phyloP scores from a whole-genome alignment of 805 yeast genomes.

The Candida fluviatilis region DNA sequence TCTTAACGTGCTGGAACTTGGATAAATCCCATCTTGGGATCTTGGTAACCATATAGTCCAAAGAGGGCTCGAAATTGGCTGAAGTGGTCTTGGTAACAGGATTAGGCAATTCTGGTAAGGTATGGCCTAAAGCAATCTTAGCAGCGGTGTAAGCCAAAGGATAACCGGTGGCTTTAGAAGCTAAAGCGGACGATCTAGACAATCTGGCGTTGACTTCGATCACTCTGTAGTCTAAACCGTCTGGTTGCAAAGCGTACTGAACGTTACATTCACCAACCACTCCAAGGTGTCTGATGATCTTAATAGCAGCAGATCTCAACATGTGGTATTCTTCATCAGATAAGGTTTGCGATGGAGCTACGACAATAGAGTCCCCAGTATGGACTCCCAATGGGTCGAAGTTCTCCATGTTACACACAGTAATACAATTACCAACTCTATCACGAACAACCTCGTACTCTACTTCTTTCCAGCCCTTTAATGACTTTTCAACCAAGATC shows the following conservation, averaged over 20 bases:
- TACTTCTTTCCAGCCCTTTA: conserved; percentile 99
- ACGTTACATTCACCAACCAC: conserved; percentile 99
- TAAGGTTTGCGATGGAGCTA: conserved; percentile 96
- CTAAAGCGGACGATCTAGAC: conserved; percentile 95
- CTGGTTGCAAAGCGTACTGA: conserved; percentile 94
- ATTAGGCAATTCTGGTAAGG: conserved; percentile 92
- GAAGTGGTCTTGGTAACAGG: conserved; percentile 95
- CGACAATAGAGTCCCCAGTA: conserved; percentile 98
- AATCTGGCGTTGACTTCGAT: conserved; percentile 97
- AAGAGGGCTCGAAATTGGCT: conserved; percentile 95
- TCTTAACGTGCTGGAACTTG: conserved; percentile 91
- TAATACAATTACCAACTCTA: conserved; percentile 92
- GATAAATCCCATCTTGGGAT: conserved; percentile 98
- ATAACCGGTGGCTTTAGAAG: conserved; percentile 98
- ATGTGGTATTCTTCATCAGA: conserved; percentile 97
- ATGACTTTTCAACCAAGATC: conserved; percentile 91
- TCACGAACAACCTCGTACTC: conserved; percentile 98
- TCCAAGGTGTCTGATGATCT: conserved; percentile 95
- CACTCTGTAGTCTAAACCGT: conserved; percentile 91
- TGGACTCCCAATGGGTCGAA: conserved; percentile 98
- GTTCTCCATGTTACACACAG: conserved; percentile 99
- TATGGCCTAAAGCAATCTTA: conserved; percentile 90
- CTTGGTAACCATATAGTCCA: conserved; percentile 94
- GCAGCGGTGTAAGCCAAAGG: conserved; percentile 99
- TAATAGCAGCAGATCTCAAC: conserved; percentile 96